Percentiles rank a stretch among this genome's conserved stretches.
phyloP scores from a whole-genome alignment of 2,329 filamentous ascomycete genomes.

The Fusarium haematococcum region DNA sequence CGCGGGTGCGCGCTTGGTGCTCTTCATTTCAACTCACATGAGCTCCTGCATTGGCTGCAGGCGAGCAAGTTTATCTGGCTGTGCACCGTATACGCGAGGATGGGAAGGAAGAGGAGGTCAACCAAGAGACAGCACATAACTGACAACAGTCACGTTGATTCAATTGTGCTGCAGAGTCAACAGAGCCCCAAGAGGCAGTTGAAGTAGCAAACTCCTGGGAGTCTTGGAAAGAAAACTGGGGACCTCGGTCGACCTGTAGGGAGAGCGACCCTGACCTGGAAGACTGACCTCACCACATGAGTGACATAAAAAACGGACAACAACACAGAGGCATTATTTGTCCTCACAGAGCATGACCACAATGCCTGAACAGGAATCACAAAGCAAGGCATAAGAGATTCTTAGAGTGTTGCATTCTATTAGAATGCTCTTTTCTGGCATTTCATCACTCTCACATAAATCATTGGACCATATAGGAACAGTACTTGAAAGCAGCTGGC shows the following conservation, averaged over 20 bases:
- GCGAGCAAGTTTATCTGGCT: background rate
- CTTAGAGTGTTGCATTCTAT: background rate
- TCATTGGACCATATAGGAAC: background rate
- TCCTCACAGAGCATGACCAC: background rate
- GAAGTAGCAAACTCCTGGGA: background rate
- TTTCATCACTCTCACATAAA: background rate
- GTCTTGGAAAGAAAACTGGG: conserved; percentile 2
- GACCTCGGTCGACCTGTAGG: conserved; percentile 1
- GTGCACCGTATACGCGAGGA: background rate
- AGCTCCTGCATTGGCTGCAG: background rate
- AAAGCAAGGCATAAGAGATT: background rate
- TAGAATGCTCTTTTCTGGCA: background rate
- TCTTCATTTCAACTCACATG: conserved; percentile 5
- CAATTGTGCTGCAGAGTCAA: background rate
- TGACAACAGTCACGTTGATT: background rate
- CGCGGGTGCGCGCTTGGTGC: conserved; percentile 13
- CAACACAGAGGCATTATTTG: background rate
- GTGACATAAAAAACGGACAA: conserved; percentile 2
- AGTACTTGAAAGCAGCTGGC: background rate
- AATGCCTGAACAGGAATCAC: background rate
- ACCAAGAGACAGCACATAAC: background rate
- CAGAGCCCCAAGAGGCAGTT: conserved; percentile 23
- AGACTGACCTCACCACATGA: background rate
- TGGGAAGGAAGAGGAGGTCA: background rate
- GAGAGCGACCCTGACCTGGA: background rate